A percentile compares a stretch with the other conserved stretches of the same genome.
Evolutionary conservation across 2,329 filamentous ascomycete species (phyloP).

Genomic region (Emmonsia crescens): DNA sequence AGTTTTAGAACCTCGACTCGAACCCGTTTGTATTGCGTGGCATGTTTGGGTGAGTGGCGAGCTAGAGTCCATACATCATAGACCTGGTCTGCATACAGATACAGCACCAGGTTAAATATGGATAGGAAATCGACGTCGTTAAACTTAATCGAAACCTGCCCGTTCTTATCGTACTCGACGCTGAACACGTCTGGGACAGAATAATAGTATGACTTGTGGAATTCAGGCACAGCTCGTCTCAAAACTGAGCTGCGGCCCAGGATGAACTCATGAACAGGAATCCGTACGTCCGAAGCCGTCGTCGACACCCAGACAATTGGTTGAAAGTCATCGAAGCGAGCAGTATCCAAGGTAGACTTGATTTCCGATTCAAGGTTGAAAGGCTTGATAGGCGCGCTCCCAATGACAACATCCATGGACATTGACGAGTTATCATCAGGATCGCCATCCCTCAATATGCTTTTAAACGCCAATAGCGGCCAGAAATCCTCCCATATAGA

Average conservation of each 20-base stretch:
- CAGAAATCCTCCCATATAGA: constrained; percentile 64
- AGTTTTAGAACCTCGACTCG: constrained; percentile 79
- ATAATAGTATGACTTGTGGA: constrained; percentile 44
- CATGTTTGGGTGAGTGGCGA: constrained; percentile 51
- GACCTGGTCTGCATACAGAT: constrained; percentile 66
- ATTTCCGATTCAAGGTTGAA: constrained; percentile 19
- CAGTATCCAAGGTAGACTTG: constrained; percentile 17
- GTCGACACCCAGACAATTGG: constrained; percentile 39
- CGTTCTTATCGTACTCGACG: constrained; percentile 43
- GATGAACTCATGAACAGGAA: constrained; percentile 78
- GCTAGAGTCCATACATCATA: constrained; percentile 82
- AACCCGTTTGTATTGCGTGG: constrained; percentile 66
- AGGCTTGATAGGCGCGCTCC: background rate
- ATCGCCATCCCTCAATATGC: constrained; percentile 37
- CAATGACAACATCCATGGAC: background rate
- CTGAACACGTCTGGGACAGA: constrained; percentile 50
- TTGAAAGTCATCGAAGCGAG: constrained; percentile 15
- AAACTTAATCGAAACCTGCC: constrained; percentile 53
- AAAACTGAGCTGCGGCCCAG: constrained; percentile 64
- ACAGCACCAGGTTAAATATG: constrained; percentile 67
- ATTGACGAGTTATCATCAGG: constrained; percentile 22
- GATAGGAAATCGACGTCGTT: constrained; percentile 64
- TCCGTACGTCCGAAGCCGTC: constrained; percentile 53
- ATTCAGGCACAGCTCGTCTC: constrained; percentile 49
- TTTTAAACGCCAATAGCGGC: constrained; percentile 56